Percentiles rank a stretch among this genome's conserved stretches.
phyloP scores from a whole-genome alignment of 2,329 filamentous ascomycete genomes.

The Colletotrichum sojae region DNA sequence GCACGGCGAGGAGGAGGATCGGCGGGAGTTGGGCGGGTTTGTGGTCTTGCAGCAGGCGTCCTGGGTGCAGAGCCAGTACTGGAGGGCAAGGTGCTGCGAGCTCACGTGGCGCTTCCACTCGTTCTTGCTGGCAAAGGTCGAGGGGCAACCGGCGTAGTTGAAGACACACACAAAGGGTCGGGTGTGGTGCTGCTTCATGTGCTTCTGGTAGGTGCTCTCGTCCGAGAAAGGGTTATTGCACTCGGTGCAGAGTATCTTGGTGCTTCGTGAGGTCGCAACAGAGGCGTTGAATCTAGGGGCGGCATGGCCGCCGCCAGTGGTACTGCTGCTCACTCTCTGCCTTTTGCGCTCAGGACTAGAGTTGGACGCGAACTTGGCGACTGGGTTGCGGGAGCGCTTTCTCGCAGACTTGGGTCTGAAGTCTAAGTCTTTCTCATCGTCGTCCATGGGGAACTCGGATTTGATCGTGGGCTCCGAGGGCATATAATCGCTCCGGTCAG shows the following conservation, averaged over 20 bases:
- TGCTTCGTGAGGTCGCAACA: constrained; percentile 21
- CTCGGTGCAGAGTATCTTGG: constrained; percentile 51
- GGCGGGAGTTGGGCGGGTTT: constrained; percentile 41
- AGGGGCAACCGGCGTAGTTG: constrained; percentile 79
- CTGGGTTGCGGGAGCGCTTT: constrained; percentile 36
- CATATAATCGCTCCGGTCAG: constrained; percentile 41
- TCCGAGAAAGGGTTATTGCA: constrained; percentile 63
- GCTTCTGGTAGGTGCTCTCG: constrained; percentile 59
- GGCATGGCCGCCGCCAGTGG: background rate
- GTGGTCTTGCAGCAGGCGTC: constrained; percentile 64
- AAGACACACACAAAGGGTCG: constrained; percentile 84
- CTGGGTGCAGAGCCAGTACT: constrained; percentile 82
- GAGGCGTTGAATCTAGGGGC: background rate
- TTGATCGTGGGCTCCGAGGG: constrained; percentile 39
- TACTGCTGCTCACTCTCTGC: constrained; percentile 18
- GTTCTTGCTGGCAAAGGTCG: constrained; percentile 85
- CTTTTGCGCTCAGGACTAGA: constrained; percentile 26
- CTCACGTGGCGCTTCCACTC: constrained; percentile 94
- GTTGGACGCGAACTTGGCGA: constrained; percentile 3
- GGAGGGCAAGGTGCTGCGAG: constrained; percentile 82
- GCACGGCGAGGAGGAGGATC: constrained; percentile 24
- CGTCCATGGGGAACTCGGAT: constrained; percentile 5
- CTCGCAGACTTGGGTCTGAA: constrained; percentile 34
- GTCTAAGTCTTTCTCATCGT: constrained; percentile 30
- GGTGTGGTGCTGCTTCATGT: constrained; percentile 67